Percentiles rank a stretch among this genome's conserved stretches.
phyloP scores from a whole-genome alignment of 2,329 filamentous ascomycete species.

The Catunica adiposa region DNA sequence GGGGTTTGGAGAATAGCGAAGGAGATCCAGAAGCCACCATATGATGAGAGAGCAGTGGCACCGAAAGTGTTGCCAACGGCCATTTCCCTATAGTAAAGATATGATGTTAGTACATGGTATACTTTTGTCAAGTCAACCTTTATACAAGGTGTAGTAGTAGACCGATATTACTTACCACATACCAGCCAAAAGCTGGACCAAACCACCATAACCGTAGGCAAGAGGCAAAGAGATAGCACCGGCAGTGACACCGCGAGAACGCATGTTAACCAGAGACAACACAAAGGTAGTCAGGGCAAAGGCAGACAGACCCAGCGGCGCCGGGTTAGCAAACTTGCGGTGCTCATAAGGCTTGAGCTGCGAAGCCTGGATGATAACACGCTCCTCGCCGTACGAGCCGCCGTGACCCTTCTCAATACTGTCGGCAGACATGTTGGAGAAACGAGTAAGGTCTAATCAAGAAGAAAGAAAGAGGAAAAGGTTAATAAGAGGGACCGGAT shows the following conservation, averaged over 20 bases:
- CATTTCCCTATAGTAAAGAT: constrained; percentile 57
- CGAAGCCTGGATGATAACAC: constrained; percentile 42
- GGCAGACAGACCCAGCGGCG: constrained; percentile 57
- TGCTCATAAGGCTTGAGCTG: constrained; percentile 44
- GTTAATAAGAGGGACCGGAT: constrained; percentile 10
- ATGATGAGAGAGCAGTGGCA: constrained; percentile 65
- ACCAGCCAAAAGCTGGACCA: constrained; percentile 64
- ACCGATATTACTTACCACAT: constrained; percentile 57
- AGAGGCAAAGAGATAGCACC: constrained; percentile 53
- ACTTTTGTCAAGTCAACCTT: too few relatives aligned
- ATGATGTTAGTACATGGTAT: too few relatives aligned
- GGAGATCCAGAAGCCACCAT: constrained; percentile 70
- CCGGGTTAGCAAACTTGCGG: constrained; percentile 65
- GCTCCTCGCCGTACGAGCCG: constrained; percentile 12
- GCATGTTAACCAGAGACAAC: constrained; percentile 57
- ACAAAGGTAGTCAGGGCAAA: constrained; percentile 77
- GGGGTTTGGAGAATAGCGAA: constrained; percentile 59
- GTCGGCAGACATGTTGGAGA: constrained; percentile 14
- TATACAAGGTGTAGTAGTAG: too few relatives aligned
- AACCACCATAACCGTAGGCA: constrained; percentile 60
- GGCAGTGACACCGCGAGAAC: constrained; percentile 38
- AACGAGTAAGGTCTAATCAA: constrained; percentile 12
- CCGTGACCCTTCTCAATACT: constrained; percentile 13
- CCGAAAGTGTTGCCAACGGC: constrained; percentile 77
- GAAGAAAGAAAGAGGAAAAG: neutral